Conservation (phyloP, 257 asterid species). For the Solanum tarijense region DNA sequence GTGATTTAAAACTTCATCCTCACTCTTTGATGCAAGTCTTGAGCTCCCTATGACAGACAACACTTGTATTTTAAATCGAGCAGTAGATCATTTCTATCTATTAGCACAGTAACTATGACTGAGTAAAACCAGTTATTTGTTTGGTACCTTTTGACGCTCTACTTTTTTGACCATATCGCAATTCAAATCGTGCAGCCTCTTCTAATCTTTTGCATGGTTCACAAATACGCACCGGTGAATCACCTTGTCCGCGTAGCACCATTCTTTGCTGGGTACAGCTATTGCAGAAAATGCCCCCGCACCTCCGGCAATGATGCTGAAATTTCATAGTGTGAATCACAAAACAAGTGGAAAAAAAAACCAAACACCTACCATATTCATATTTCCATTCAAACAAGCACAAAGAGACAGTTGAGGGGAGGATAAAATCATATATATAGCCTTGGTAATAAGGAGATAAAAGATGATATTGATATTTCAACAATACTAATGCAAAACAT, state of each 20-base stretch:
- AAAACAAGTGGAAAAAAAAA: neutral
- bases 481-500: neutral
- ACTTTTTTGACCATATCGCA: slow-evolving; percentile 68
- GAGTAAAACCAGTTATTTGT: neutral
- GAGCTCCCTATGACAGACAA: slow-evolving; percentile 51
- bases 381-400: neutral
- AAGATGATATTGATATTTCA: neutral
- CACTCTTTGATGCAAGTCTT: slow-evolving; percentile 38
- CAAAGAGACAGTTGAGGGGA: neutral
- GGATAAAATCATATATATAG: neutral
- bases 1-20: slow-evolving; percentile 51
- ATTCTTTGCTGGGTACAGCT: slow-evolving; percentile 84
- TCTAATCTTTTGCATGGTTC: slow-evolving; percentile 89
- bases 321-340: slow-evolving; percentile 10
- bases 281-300: slow-evolving; percentile 90
- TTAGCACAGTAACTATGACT: neutral
- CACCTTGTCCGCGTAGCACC: slow-evolving; percentile 96
- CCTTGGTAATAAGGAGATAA: neutral
- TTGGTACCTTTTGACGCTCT: slow-evolving; percentile 55
- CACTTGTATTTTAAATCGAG: neutral
- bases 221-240: slow-evolving; percentile 91
- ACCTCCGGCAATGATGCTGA: slow-evolving; percentile 99
- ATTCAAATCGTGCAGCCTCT: slow-evolving; percentile 89
- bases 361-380: neutral
- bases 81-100: neutral